These are phyloP conservation scores for Colletotrichum brevisporum DNA, from an alignment of 2,329 filamentous ascomycete species.

Conservation along the genomic window DNA sequence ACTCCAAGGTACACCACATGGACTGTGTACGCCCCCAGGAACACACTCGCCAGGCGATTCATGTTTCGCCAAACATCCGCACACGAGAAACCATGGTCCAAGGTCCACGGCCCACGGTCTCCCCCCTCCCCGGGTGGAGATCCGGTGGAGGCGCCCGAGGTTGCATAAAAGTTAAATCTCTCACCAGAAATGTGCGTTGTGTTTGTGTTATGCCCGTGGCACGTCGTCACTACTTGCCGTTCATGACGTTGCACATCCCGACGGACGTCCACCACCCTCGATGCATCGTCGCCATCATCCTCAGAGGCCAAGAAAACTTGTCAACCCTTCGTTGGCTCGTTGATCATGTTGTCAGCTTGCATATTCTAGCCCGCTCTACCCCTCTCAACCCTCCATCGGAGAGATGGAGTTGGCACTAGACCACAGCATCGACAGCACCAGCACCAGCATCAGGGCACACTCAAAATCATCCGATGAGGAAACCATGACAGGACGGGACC, in stretches of 20 bases:
- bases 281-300: background rate
- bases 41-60: constrained; percentile 7
- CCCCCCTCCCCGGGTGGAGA: constrained; percentile 27
- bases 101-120: background rate
- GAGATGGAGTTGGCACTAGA: background rate
- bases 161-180: constrained; percentile 37
- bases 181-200: constrained; percentile 24
- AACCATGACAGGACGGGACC: background rate
- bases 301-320: background rate
- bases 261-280: background rate
- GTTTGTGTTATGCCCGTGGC: background rate
- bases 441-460: background rate
- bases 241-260: constrained; percentile 35
- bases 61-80: constrained; percentile 10
- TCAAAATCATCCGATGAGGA: constrained; percentile 13
- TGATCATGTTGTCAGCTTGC: constrained; percentile 27
- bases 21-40: background rate
- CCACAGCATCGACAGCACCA: constrained; percentile 2
- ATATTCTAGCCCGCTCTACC: constrained; percentile 18
- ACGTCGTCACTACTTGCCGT: constrained; percentile 27
- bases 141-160: constrained; percentile 31
- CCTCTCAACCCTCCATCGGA: background rate
- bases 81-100: background rate
- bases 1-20: too few relatives aligned
- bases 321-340: background rate